Evolutionary conservation across 2,329 filamentous ascomycete species (phyloP).

Genomic region (Ophiocordyceps camponoti-floridani): DNA sequence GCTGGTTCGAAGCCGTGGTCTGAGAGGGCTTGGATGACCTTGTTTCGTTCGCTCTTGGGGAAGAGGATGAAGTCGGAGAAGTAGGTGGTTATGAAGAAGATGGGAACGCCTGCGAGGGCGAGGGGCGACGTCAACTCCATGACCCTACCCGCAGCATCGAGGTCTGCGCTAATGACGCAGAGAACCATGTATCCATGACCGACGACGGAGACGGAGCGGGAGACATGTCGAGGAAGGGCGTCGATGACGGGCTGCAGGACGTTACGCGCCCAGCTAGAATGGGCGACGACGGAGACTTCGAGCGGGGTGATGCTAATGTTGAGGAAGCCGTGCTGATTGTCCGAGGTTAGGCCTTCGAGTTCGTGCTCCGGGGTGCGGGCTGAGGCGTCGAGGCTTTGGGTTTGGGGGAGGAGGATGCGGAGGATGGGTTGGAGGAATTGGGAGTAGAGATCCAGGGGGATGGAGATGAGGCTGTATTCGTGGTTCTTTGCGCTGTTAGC

Average conservation of each 20-base stretch:
- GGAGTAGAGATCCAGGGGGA: constrained; percentile 62
- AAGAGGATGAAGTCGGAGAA: constrained; percentile 96
- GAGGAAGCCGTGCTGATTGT: constrained; percentile 59
- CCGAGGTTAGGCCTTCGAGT: constrained; percentile 28
- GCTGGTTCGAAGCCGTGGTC: constrained; percentile 73
- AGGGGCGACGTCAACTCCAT: constrained; percentile 82
- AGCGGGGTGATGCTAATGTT: constrained; percentile 87
- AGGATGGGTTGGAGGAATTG: constrained; percentile 74
- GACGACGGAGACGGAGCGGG: constrained; percentile 51
- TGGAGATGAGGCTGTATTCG: constrained; percentile 74
- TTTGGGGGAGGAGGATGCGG: constrained; percentile 59
- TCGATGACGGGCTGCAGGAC: constrained; percentile 60
- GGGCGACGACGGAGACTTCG: constrained; percentile 85
- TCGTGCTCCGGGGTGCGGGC: constrained; percentile 16
- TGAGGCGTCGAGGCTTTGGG: constrained; percentile 20
- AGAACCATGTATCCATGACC: constrained; percentile 75
- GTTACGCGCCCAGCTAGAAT: constrained; percentile 51
- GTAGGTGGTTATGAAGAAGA: constrained; percentile 98
- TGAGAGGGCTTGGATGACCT: constrained; percentile 61
- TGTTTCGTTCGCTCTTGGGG: constrained; percentile 52
- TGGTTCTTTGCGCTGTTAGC: no score
- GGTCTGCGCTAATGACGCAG: constrained; percentile 74
- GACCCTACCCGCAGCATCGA: constrained; percentile 81
- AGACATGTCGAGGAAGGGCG: constrained; percentile 35
- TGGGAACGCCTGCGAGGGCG: constrained; percentile 80